phyloP scores from a whole-genome alignment of 1,139 yeast species.

The Yamadazyma buinensis region DNA sequence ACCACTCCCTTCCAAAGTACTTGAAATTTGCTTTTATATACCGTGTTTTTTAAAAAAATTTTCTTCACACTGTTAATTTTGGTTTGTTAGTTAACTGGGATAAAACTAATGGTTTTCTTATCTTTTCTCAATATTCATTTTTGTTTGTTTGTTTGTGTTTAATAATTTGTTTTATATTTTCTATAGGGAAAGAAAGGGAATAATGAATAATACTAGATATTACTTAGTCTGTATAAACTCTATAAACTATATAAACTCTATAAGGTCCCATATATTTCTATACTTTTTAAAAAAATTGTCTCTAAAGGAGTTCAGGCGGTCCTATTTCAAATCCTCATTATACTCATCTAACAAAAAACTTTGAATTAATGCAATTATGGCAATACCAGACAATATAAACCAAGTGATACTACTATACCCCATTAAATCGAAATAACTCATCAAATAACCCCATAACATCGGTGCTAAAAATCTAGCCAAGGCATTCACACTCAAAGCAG shows the following conservation, averaged over 20 bases:
- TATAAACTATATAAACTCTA: neutral
- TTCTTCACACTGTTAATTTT: no score
- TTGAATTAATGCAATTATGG: conserved; percentile 28
- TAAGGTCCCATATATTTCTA: no score
- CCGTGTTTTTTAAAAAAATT: no score
- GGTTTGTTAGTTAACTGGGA: no score
- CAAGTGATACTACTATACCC: conserved; percentile 50
- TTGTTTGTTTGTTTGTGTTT: conserved; percentile 2
- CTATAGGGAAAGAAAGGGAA: conserved; percentile 4
- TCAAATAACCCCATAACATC: conserved; percentile 52
- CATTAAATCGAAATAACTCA: conserved; percentile 44
- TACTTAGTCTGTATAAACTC: neutral
- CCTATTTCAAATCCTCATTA: conserved; percentile 16
- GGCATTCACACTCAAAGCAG: conserved; percentile 47
- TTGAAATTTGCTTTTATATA: no score
- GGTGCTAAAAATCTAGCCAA: conserved; percentile 60
- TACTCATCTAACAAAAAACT: conserved; percentile 28
- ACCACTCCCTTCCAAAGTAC: no score
- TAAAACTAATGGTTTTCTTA: conserved; percentile 4
- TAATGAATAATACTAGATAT: conserved; percentile 4
- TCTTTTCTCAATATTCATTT: neutral
- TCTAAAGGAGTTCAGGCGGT: no score
- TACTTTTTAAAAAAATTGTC: no score
- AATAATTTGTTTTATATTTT: conserved; percentile 3
- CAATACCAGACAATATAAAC: conserved; percentile 39